Percentiles rank a stretch among this genome's conserved stretches.
Conservation (phyloP, 306 rosid genomes). For the Vigna radiata region DNA sequence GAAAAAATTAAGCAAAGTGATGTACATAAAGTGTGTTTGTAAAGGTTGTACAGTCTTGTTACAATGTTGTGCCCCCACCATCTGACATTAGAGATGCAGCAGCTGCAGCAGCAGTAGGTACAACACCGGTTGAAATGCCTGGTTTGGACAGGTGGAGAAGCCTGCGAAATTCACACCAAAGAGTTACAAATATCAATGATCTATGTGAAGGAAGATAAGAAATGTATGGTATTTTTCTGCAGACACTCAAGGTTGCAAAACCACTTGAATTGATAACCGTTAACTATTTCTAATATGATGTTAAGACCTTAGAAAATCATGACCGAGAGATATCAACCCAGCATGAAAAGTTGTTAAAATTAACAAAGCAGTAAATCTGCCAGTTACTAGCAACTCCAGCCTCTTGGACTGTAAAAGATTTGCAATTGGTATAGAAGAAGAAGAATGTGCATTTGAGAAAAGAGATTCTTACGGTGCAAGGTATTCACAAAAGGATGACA, state of each 20-base stretch:
- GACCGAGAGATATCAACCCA: conserved; percentile 4
- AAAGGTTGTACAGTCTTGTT: conserved; percentile 29
- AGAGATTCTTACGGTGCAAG: conserved; percentile 90
- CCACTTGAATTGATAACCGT: not conserved
- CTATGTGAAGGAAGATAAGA: conserved; percentile 17
- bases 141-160: conserved; percentile 95
- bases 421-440: not conserved
- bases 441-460: conserved; percentile 12
- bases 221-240: conserved; percentile 24
- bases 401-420: not conserved
- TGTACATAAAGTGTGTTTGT: not conserved
- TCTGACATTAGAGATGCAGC: conserved; percentile 97
- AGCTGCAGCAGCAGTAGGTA: conserved; percentile 96
- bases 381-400: not conserved
- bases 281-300: not conserved
- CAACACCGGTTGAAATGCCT: conserved; percentile 90
- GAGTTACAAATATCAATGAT: conserved; percentile 25
- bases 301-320: conserved; percentile 1
- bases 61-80: conserved; percentile 80
- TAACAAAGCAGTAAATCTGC: not conserved
- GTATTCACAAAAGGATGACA: conserved; percentile 91
- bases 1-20: not conserved
- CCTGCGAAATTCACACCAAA: conserved; percentile 62
- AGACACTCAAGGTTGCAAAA: not conserved
- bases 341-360: not conserved